These are phyloP conservation scores for Coniochaeta hoffmannii DNA, from an alignment of 2,329 filamentous ascomycete species.

Conservation along the genomic window DNA sequence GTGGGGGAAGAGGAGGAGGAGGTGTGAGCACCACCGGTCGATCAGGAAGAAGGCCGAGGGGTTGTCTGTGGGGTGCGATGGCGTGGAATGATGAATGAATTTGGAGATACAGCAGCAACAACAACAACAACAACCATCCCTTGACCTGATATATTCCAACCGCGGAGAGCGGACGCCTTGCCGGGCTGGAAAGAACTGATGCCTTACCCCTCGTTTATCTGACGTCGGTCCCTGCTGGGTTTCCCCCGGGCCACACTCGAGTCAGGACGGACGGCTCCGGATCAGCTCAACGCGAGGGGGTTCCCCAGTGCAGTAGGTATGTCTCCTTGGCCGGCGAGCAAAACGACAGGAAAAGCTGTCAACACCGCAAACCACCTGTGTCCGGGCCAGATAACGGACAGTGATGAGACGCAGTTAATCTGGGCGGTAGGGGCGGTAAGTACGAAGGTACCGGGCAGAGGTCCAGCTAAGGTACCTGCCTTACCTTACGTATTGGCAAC, in stretches of 20 bases:
- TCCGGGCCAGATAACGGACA: background rate
- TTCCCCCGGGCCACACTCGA: background rate
- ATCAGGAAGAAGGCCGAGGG: slow-evolving; percentile 21
- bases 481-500: background rate
- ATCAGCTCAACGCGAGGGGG: background rate
- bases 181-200: background rate
- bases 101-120: slow-evolving; percentile 14
- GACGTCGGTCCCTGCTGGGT: background rate
- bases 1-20: slow-evolving; percentile 9
- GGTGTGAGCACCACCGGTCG: slow-evolving; percentile 12
- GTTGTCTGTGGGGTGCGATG: slow-evolving; percentile 16
- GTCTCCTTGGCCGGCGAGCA: background rate
- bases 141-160: slow-evolving; percentile 12
- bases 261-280: background rate
- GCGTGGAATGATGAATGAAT: slow-evolving; percentile 14
- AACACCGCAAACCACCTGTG: background rate
- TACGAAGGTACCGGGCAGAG: background rate
- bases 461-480: too few species aligned
- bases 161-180: slow-evolving; percentile 4
- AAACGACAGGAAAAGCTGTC: background rate
- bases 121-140: slow-evolving; percentile 15
- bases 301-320: too few species aligned
- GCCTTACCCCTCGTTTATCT: slow-evolving; percentile 2
- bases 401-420: background rate
- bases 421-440: background rate